Evolutionary conservation across 208 protist genomes (phyloP), one percentile per base, ranked within the genome.

Genomic region (Herpetomonas samuelpessoai): DNA sequence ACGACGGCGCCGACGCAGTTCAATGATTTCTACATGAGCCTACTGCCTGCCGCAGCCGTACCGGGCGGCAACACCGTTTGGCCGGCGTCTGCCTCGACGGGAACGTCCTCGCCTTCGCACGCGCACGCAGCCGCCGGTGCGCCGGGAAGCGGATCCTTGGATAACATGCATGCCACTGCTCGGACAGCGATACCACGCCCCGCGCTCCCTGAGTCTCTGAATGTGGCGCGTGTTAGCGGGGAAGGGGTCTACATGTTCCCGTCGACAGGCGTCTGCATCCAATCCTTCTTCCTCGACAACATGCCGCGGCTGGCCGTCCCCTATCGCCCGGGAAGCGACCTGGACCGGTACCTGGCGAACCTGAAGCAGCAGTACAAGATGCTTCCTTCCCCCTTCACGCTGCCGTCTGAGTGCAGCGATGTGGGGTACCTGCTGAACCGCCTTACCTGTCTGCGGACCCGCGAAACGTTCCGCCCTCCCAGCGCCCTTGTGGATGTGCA

Each of bases 221-320:
- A 41, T 14, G 66, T 92, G 3, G 78, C 77, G 16, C 61, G 68
- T 49, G 61, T 74, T 16, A 74, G 74, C 44, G 71, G 72, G 16
- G 2, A 54, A 0, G 82, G 76, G 18, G 45, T 74, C 35, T 41
- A 41, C 31, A 77, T 91, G 4, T 67, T 88, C 35, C 92, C 81
- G 57, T 62, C 77, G 9, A 87, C 79, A 2, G 86, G 86, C 45
- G 76, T 93, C 4, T 67, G 72, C 50, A 16, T 93, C 6, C 57
- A 63, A 2, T 71, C 58, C 26, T 56, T 79, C 45, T 96, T 74
- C 68, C 48, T 82, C 26, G 68, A 79, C 53, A 91, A 93, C 66
- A 26, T 71, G 26, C 84, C 76, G 7, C 63, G 71, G 16, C 57
- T 90, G 19, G 79, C 74, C 55, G 60, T 83, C 7, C 87, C 87